Percentiles rank a stretch among this genome's conserved stretches.
phyloP scores from a whole-genome alignment of 345 rosid genomes.

The Camelina neglecta region DNA sequence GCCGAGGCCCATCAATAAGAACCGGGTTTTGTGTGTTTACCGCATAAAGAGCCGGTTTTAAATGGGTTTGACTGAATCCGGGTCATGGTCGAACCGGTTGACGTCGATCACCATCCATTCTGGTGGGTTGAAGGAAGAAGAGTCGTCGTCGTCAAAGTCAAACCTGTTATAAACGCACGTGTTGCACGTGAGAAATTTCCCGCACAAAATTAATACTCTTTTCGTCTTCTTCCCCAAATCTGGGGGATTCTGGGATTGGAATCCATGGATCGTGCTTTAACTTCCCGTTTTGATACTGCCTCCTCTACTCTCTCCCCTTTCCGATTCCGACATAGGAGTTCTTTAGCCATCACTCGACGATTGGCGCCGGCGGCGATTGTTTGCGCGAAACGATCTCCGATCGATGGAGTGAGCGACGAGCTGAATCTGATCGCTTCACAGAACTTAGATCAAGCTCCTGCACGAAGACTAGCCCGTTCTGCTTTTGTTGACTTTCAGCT shows the following conservation, averaged over 20 bases:
- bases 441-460: conserved; percentile 76
- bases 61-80: neutral
- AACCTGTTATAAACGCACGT: conserved; percentile 17
- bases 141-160: neutral
- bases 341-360: neutral
- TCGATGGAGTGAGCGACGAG: conserved; percentile 69
- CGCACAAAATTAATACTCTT: conserved; percentile 29
- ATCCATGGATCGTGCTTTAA: conserved; percentile 39
- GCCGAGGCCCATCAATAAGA: conserved; percentile 3
- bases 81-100: conserved; percentile 20
- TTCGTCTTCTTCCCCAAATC: conserved; percentile 36
- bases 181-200: conserved; percentile 41
- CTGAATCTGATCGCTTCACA: conserved; percentile 68
- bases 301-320: conserved; percentile 13
- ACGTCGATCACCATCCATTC: neutral
- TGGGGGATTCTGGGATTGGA: neutral
- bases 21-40: neutral
- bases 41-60: neutral
- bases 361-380: conserved; percentile 12
- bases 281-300: conserved; percentile 28
- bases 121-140: neutral
- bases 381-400: conserved; percentile 41
- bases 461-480: conserved; percentile 70
- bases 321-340: conserved; percentile 7
- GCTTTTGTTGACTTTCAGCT: conserved; percentile 70